Conservation (phyloP, 345 rosid species). For the Arabis hirsuta region DNA sequence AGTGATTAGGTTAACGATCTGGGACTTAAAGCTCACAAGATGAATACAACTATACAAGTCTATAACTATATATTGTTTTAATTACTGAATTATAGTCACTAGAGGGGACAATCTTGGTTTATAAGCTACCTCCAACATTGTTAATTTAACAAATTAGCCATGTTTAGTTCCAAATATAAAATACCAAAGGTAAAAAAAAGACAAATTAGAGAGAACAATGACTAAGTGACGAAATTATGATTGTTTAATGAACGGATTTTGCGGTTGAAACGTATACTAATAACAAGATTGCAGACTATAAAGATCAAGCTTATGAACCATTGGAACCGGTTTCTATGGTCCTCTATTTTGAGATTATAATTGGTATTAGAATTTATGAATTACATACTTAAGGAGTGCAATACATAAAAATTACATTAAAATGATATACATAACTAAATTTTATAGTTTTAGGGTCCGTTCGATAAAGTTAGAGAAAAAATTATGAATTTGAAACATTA, state of each 20-base stretch:
- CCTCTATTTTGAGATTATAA: too few species aligned
- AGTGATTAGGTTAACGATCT: slow-evolving; percentile 39
- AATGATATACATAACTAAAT: too few species aligned
- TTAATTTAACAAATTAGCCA: neutral
- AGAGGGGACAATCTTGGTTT: slow-evolving; percentile 32
- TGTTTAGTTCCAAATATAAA: slow-evolving; percentile 20
- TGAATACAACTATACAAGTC: slow-evolving; percentile 12
- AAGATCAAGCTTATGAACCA: neutral
- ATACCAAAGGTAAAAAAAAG: slow-evolving; percentile 18
- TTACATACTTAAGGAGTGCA: too few species aligned
- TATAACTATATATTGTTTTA: neutral
- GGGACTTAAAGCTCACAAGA: slow-evolving; percentile 22
- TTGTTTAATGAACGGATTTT: neutral
- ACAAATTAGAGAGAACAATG: slow-evolving; percentile 23
- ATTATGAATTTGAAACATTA: too few species aligned
- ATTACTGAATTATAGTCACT: slow-evolving; percentile 6
- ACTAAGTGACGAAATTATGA: slow-evolving; percentile 26
- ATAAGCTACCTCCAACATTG: slow-evolving; percentile 16
- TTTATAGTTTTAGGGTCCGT: too few species aligned
- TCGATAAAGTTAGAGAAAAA: too few species aligned
- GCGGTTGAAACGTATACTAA: neutral
- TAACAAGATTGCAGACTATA: neutral
- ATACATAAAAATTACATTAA: too few species aligned
- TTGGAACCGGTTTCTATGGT: neutral
- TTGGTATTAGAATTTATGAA: too few species aligned